Evolutionary conservation across 2,329 filamentous ascomycete genomes (phyloP), one percentile per base, ranked within the genome.

Genomic region (Exophiala xenobiotica): DNA sequence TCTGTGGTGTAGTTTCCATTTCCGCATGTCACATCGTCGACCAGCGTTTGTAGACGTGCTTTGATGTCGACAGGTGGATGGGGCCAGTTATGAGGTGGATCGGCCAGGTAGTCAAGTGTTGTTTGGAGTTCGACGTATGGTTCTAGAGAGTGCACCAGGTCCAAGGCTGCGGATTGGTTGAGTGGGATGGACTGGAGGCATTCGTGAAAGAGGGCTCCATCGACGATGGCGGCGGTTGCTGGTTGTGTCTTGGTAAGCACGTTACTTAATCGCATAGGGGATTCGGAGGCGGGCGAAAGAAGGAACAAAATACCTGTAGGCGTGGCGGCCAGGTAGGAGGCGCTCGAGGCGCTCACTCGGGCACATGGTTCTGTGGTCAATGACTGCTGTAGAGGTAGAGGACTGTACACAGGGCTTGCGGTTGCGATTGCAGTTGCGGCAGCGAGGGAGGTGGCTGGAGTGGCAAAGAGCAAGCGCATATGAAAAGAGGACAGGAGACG

Each of bases 1-100:
- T 82, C 78, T 62, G 71, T 77, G 2, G 65, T 61, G 58, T 76
- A 82, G 2, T 64, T 64, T n/a, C 72, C 70, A 35, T 64, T 64
- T n/a, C 72, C 70, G 18, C 62, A 64, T n/a, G 62, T 56, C 2
- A 74, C 71, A 8, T 73, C 77, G 3, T 64, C 53, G 31, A 68
- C 66, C 35, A 82, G 75, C 6, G 65, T 63, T 44, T 74, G 69
- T 2, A 82, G 65, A 1, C 67, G 69, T 3, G 61, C 71, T 16
- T 75, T 59, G n/a, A 81, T 68, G 54, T 82, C 78, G 20, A 73
- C 66, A 1, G 70, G 63, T 0, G 76, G 70, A 43, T 78, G 71
- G 49, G 68, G 67, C 63, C 81, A 83, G 9, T 68, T 68, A 12
- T 67, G 51, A 1, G 79, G 79, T 2, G 80, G 79, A 44, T 76